These are phyloP conservation scores for Ophiognomonia clavigignenti-juglandacearum DNA, from an alignment of 2,329 filamentous ascomycete genomes.

Conservation along the genomic window DNA sequence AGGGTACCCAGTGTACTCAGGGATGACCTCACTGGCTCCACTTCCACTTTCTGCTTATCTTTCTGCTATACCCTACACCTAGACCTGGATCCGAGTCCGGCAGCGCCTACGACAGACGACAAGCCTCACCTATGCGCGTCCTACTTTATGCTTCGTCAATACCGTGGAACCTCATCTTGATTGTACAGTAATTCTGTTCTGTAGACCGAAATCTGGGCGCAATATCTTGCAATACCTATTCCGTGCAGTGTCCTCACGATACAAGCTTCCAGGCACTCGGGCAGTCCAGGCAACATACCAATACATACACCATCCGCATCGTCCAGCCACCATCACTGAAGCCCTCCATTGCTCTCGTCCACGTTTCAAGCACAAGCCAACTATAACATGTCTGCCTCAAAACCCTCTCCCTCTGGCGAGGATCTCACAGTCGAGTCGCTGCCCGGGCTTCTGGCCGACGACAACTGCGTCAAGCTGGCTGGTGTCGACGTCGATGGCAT, in stretches of 20 bases:
- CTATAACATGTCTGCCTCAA: slow-evolving; percentile 25
- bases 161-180: background rate
- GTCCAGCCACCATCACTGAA: too few relatives aligned
- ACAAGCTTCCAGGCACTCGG: too few relatives aligned
- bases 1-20: background rate
- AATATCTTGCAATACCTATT: too few relatives aligned
- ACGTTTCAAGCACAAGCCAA: too few relatives aligned
- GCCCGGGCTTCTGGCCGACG: slow-evolving; percentile 60
- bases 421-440: slow-evolving; percentile 59
- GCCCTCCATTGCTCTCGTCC: too few relatives aligned
- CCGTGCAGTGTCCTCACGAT: too few relatives aligned
- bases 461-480: slow-evolving; percentile 79
- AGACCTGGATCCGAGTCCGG: background rate
- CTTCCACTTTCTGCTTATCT: background rate
- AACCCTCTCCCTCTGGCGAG: slow-evolving; percentile 15
- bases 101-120: background rate
- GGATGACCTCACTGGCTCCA: background rate
- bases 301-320: too few relatives aligned
- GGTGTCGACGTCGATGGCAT: slow-evolving; percentile 85
- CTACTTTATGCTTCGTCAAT: background rate
- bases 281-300: too few relatives aligned
- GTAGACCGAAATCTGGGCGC: background rate
- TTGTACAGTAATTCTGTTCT: background rate
- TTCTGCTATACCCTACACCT: background rate
- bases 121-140: too few relatives aligned